A percentile compares a stretch with the other conserved stretches of the same genome.
phyloP scores from a whole-genome alignment of 441 rosid species.

The Daphne laureola region DNA sequence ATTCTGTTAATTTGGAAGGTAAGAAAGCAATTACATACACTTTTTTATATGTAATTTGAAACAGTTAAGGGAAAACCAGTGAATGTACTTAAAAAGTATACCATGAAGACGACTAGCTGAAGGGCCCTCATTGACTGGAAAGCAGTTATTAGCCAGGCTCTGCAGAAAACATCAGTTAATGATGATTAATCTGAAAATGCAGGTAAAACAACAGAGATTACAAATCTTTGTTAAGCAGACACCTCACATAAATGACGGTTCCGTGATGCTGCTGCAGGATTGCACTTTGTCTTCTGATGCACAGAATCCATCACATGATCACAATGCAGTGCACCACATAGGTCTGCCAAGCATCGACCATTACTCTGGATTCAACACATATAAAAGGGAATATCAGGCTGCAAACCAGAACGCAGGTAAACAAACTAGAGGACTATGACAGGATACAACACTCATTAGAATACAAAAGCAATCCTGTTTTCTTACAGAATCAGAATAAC shows the following conservation, averaged over 20 bases:
- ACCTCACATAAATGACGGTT: slow-evolving; percentile 50
- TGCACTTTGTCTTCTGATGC: slow-evolving; percentile 35
- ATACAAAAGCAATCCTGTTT: too few species aligned
- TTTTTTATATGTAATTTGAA: background rate
- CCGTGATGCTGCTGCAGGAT: slow-evolving; percentile 45
- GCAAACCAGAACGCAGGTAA: too few species aligned
- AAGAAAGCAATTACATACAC: background rate
- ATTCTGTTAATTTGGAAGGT: slow-evolving; percentile 21
- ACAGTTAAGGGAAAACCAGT: background rate
- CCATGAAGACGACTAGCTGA: slow-evolving; percentile 50
- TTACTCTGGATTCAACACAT: slow-evolving; percentile 31
- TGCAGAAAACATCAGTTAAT: slow-evolving; percentile 11
- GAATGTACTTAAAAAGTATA: slow-evolving; percentile 4
- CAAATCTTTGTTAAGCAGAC: slow-evolving; percentile 2
- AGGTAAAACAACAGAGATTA: background rate
- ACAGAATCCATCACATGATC: slow-evolving; percentile 28
- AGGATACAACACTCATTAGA: too few species aligned
- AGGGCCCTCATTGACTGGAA: slow-evolving; percentile 40
- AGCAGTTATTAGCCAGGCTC: slow-evolving; percentile 50
- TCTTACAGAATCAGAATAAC: too few species aligned
- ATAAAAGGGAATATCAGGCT: too few species aligned
- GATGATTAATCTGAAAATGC: background rate
- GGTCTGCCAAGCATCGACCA: slow-evolving; percentile 39
- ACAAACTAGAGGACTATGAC: too few species aligned
- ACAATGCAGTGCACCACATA: slow-evolving; percentile 49